A percentile compares a stretch with the other conserved stretches of the same genome.
Evolutionary conservation across 257 asterid species (phyloP).

Genomic region (Salvia hispanica): DNA sequence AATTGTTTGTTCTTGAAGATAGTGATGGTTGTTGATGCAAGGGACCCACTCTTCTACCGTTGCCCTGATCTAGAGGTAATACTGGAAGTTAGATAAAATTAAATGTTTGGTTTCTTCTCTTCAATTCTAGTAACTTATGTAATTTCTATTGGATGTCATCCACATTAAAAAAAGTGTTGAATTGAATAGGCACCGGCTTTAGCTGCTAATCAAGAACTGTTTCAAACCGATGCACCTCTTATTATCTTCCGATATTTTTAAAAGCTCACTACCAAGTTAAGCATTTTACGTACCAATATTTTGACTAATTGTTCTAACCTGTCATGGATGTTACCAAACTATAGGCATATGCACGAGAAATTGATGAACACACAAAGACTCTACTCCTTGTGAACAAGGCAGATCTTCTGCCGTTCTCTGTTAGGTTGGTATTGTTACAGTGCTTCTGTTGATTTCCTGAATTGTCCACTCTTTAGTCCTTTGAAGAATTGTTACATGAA

Average conservation of each 20-base stretch:
- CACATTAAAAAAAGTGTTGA: neutral
- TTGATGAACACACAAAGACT: conserved; percentile 87
- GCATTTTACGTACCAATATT: conserved; percentile 13
- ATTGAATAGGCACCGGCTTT: conserved; percentile 6
- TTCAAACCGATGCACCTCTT: neutral
- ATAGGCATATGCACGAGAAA: conserved; percentile 88
- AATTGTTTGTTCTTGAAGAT: conserved; percentile 51
- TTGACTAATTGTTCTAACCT: neutral
- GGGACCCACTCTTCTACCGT: conserved; percentile 94
- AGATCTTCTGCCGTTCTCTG: conserved; percentile 79
- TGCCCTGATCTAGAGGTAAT: conserved; percentile 99
- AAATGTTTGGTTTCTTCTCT: conserved; percentile 14
- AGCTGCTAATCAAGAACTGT: neutral
- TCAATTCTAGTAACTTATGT: neutral
- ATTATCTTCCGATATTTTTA: neutral
- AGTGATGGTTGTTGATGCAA: conserved; percentile 98
- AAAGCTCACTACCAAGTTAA: neutral
- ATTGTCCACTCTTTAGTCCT: conserved; percentile 4
- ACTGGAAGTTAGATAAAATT: conserved; percentile 7
- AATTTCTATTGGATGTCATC: neutral
- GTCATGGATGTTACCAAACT: conserved; percentile 28
- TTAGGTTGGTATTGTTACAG: conserved; percentile 56
- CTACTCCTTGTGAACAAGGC: conserved; percentile 95
- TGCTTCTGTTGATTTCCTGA: conserved; percentile 24
- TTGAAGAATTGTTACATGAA: conserved; percentile 16